phyloP scores from a whole-genome alignment of 2,329 filamentous ascomycete species.

The Aureobasidium subglaciale region DNA sequence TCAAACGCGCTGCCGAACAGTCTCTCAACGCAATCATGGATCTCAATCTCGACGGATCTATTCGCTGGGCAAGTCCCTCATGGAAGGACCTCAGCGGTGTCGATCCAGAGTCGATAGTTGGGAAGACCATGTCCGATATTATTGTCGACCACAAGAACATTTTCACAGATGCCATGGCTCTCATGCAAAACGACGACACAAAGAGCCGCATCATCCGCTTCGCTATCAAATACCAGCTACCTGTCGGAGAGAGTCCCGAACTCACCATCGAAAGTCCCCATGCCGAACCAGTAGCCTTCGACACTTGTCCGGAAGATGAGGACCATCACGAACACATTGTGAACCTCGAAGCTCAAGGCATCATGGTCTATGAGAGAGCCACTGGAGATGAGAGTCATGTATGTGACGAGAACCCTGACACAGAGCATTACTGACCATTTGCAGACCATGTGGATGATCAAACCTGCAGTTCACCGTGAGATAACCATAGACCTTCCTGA shows the following conservation, averaged over 20 bases:
- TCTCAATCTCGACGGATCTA: conserved; percentile 78
- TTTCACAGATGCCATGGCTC: conserved; percentile 78
- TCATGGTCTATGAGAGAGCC: conserved; percentile 91
- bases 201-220: conserved; percentile 87
- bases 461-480: conserved; percentile 82
- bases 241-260: neutral
- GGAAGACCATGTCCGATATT: conserved; percentile 70
- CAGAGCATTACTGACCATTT: conserved; percentile 27
- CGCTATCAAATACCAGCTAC: conserved; percentile 49
- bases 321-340: conserved; percentile 44
- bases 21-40: conserved; percentile 95
- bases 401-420: conserved; percentile 51
- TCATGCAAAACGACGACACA: conserved; percentile 87
- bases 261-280: neutral
- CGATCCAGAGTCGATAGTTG: conserved; percentile 62
- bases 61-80: conserved; percentile 94
- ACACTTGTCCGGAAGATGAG: conserved; percentile 26
- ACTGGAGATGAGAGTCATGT: conserved; percentile 78
- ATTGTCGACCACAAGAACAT: conserved; percentile 71
- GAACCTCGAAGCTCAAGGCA: conserved; percentile 90
- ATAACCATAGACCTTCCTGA: conserved; percentile 91
- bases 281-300: neutral
- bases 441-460: conserved; percentile 99
- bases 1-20: conserved; percentile 92
- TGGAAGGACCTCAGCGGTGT: conserved; percentile 92